phyloP scores from a whole-genome alignment of 2,329 filamentous ascomycete genomes.

The Parastagonospora avenae region DNA sequence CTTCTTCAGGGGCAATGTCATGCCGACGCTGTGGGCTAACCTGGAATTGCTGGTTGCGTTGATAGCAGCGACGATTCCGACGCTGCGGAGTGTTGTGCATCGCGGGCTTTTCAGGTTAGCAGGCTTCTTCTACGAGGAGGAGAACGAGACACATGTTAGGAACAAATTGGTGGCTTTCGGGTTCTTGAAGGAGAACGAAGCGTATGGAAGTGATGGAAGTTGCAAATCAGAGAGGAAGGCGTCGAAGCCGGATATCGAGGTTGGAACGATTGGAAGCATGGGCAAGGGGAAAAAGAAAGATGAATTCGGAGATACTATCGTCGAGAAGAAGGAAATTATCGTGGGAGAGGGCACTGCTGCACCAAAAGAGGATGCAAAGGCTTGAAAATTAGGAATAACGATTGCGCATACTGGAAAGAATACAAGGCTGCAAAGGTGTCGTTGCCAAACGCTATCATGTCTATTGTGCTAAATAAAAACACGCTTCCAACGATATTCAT shows the following conservation, averaged over 20 bases:
- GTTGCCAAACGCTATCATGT: no score
- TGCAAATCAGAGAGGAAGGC: neutral
- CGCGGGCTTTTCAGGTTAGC: slow-evolving; percentile 14
- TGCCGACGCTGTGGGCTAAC: slow-evolving; percentile 26
- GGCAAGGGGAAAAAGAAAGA: neutral
- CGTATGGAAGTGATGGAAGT: neutral
- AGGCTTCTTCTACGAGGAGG: slow-evolving; percentile 23
- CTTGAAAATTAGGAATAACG: no score
- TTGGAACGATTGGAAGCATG: neutral
- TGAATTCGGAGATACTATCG: neutral
- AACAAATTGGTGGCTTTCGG: slow-evolving; percentile 19
- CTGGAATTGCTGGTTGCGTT: slow-evolving; percentile 33
- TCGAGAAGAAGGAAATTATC: neutral
- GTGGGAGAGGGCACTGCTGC: no score
- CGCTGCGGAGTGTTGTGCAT: slow-evolving; percentile 30
- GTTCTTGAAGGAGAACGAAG: slow-evolving; percentile 4
- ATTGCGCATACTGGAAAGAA: no score
- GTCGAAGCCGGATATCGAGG: neutral
- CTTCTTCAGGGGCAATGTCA: slow-evolving; percentile 26
- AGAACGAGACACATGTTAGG: slow-evolving; percentile 17
- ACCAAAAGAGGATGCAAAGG: no score
- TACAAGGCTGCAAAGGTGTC: no score
- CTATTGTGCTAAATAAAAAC: no score
- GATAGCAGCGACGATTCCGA: slow-evolving; percentile 36
- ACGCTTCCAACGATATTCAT: no score